Evolutionary conservation across 192 early-diverging fungal species (phyloP).

Genomic region (Phlyctochytrium bullatum): DNA sequence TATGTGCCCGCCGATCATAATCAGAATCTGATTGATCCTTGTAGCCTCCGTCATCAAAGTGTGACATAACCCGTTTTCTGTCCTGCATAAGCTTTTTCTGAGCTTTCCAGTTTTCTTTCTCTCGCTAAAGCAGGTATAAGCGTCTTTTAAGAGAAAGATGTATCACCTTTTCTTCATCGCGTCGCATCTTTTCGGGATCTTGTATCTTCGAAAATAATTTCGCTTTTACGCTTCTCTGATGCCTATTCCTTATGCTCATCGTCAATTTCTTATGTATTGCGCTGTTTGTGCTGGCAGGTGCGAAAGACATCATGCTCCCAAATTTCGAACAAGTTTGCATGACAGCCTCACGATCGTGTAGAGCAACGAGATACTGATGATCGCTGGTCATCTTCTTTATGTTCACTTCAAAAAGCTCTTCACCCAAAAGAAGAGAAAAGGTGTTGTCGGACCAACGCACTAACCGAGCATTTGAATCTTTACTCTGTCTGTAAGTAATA

Average conservation of each 20-base stretch:
- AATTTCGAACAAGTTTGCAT: slow-evolving; percentile 68
- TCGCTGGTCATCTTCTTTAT: slow-evolving; percentile 47
- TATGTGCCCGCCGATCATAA: slow-evolving; percentile 10
- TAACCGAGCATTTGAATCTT: slow-evolving; percentile 74
- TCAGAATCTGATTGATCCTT: slow-evolving; percentile 39
- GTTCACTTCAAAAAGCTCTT: slow-evolving; percentile 70
- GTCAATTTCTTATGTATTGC: slow-evolving; percentile 66
- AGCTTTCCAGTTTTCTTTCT: slow-evolving; percentile 58
- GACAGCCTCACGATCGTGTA: slow-evolving; percentile 50
- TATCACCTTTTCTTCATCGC: slow-evolving; percentile 57
- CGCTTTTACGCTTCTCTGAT: slow-evolving; percentile 62
- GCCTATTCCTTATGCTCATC: slow-evolving; percentile 61
- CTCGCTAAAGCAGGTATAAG: slow-evolving; percentile 24
- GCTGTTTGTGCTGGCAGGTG: slow-evolving; percentile 55
- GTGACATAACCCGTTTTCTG: slow-evolving; percentile 18
- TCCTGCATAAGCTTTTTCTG: slow-evolving; percentile 49
- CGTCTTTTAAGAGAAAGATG: background rate
- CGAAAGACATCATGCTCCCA: slow-evolving; percentile 62
- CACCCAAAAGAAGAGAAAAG: slow-evolving; percentile 68
- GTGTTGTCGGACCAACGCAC: slow-evolving; percentile 76
- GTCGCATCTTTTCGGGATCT: slow-evolving; percentile 67
- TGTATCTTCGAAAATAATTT: slow-evolving; percentile 61
- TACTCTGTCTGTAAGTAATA: slow-evolving; percentile 20
- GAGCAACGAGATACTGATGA: slow-evolving; percentile 62
- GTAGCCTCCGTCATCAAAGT: slow-evolving; percentile 15